Conservation (phyloP, 2,329 filamentous ascomycete species). For the Clarireedia monteithiana region DNA sequence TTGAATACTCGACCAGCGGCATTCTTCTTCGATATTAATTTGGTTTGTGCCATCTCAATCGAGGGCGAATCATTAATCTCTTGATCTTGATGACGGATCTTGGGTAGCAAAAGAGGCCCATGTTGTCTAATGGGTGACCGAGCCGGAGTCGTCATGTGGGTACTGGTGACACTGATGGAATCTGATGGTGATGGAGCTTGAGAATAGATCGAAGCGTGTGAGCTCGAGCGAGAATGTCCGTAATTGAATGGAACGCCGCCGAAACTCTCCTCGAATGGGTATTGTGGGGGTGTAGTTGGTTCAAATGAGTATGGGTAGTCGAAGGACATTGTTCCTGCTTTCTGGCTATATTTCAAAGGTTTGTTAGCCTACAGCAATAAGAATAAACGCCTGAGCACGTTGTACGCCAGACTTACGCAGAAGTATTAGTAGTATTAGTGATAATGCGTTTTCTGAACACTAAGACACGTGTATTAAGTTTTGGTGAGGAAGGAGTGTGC, state of each 20-base stretch:
- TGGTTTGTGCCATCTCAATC: slow-evolving; percentile 40
- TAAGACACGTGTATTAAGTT: slow-evolving; percentile 24
- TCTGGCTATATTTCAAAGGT: slow-evolving; percentile 39
- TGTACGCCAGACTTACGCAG: slow-evolving; percentile 17
- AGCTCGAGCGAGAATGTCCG: slow-evolving; percentile 31
- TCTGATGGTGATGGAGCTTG: slow-evolving; percentile 51
- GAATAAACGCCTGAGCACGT: background rate
- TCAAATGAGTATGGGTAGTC: slow-evolving; percentile 52
- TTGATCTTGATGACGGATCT: slow-evolving; percentile 81
- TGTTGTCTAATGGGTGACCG: slow-evolving; percentile 68
- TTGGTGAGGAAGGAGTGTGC: slow-evolving; percentile 26
- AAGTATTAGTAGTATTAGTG: slow-evolving; percentile 9
- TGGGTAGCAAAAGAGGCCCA: slow-evolving; percentile 73
- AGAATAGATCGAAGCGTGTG: slow-evolving; percentile 45
- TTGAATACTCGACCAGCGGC: slow-evolving; percentile 31
- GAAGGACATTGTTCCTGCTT: slow-evolving; percentile 50
- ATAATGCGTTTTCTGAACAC: slow-evolving; percentile 14
- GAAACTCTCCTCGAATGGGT: slow-evolving; percentile 48
- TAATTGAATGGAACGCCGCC: slow-evolving; percentile 45
- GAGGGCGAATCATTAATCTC: slow-evolving; percentile 52
- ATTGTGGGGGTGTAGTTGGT: slow-evolving; percentile 42
- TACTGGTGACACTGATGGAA: slow-evolving; percentile 52
- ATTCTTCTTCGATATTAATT: slow-evolving; percentile 34
- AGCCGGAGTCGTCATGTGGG: slow-evolving; percentile 60
- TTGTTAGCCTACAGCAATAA: slow-evolving; percentile 13